phyloP scores from a whole-genome alignment of 176 grass and related monocot genomes.

The Juncus inflexus region DNA sequence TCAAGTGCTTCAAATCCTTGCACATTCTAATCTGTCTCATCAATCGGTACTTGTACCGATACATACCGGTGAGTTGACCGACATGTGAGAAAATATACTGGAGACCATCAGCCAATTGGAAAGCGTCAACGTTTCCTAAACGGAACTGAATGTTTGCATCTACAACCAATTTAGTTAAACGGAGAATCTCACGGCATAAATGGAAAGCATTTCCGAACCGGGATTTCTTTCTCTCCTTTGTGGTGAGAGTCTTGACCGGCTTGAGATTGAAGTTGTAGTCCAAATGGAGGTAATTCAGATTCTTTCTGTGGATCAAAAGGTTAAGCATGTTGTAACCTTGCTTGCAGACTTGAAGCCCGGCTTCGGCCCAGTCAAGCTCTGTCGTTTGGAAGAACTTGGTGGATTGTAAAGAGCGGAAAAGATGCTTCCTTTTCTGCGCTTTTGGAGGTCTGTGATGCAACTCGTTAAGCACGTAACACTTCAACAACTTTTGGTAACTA shows the following conservation, averaged over 20 bases:
- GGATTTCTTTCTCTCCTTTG: constrained; percentile 97
- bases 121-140: constrained; percentile 92
- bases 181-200: constrained; percentile 91
- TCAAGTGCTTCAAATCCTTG: constrained; percentile 98
- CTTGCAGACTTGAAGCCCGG: constrained; percentile 94
- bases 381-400: constrained; percentile 99
- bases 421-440: constrained; percentile 95
- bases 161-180: constrained; percentile 92
- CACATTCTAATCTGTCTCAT: constrained; percentile 99
- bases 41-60: constrained; percentile 90
- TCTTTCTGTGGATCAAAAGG: constrained; percentile 96
- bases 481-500: constrained; percentile 94
- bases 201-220: constrained; percentile 99
- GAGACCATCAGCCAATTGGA: constrained; percentile 94
- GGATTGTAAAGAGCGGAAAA: constrained; percentile 88
- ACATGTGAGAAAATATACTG: constrained; percentile 99
- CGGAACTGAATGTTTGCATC: constrained; percentile 99
- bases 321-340: constrained; percentile 99
- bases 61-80: constrained; percentile 98
- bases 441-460: constrained; percentile 88
- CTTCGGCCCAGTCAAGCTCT: constrained; percentile 97
- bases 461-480: constrained; percentile 95
- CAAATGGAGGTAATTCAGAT: constrained; percentile 95
- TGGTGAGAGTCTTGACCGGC: constrained; percentile 97
- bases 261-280: constrained; percentile 99